phyloP scores from a whole-genome alignment of 768 basidiomycete genomes.

The Auriscalpium microsporum region DNA sequence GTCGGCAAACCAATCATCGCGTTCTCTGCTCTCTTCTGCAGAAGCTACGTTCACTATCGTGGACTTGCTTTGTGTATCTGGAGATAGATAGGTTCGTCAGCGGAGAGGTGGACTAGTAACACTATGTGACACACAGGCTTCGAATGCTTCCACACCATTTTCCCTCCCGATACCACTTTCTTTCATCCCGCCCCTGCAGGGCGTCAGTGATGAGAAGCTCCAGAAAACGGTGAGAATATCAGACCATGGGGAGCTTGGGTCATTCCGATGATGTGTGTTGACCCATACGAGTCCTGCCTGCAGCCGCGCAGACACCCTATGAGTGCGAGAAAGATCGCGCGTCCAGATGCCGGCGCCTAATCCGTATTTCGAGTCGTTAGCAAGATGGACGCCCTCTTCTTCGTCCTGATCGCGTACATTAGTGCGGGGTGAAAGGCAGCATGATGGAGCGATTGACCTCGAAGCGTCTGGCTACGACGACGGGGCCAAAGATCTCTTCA shows the following conservation, averaged over 20 bases:
- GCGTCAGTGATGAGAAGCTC: neutral
- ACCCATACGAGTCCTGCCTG: conserved; percentile 80
- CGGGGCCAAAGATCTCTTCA: conserved; percentile 83
- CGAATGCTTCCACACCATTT: conserved; percentile 75
- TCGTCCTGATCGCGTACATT: conserved; percentile 35
- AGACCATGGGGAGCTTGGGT: conserved; percentile 83
- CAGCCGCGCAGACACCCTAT: conserved; percentile 61
- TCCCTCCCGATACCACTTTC: conserved; percentile 83
- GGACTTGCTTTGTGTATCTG: conserved; percentile 83
- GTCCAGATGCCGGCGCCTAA: conserved; percentile 82
- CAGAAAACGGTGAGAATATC: conserved; percentile 13
- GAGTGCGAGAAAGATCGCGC: conserved; percentile 60
- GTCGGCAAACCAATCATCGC: conserved; percentile 77
- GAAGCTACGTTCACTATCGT: conserved; percentile 67
- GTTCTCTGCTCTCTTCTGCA: conserved; percentile 43
- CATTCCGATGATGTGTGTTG: conserved; percentile 84
- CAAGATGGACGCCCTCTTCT: conserved; percentile 54
- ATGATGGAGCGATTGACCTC: conserved; percentile 23
- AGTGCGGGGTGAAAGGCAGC: neutral
- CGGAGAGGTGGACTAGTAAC: neutral
- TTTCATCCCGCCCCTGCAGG: conserved; percentile 80
- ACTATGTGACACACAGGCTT: conserved; percentile 50
- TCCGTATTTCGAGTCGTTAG: conserved; percentile 74
- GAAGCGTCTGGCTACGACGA: conserved; percentile 60
- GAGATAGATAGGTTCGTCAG: neutral